A percentile compares a stretch with the other conserved stretches of the same genome.
phyloP scores from a whole-genome alignment of 2,329 filamentous ascomycete species.

The Stagonosporopsis vannaccii region DNA sequence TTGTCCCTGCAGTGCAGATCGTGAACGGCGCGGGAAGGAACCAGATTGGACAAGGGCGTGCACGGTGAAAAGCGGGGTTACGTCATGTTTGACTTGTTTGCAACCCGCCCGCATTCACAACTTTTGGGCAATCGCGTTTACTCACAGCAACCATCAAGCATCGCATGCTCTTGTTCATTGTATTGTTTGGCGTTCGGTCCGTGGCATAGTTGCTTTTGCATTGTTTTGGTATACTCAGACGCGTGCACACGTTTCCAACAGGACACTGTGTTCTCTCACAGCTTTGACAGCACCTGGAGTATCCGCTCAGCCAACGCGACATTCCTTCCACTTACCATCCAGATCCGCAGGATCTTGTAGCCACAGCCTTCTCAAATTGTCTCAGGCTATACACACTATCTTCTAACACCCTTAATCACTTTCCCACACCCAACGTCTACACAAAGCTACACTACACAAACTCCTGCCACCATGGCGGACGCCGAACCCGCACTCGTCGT shows the following conservation, averaged over 20 bases:
- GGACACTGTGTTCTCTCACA: constrained; percentile 15
- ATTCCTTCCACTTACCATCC: background rate
- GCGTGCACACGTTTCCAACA: background rate
- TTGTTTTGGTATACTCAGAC: background rate
- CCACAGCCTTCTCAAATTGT: background rate
- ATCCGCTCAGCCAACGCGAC: background rate
- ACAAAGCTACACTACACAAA: background rate
- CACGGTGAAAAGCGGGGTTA: background rate
- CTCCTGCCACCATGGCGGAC: constrained; percentile 36
- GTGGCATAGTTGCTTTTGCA: background rate
- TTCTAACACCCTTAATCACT: background rate
- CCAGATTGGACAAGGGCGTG: background rate
- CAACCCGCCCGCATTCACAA: constrained; percentile 6
- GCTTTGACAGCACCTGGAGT: background rate
- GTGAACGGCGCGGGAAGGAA: constrained; percentile 4
- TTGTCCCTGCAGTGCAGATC: constrained; percentile 15
- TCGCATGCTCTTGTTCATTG: background rate
- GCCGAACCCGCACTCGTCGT: constrained; percentile 40
- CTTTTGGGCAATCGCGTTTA: background rate
- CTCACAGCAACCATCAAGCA: background rate
- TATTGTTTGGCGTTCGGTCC: background rate
- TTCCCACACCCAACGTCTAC: background rate
- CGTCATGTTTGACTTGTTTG: constrained; percentile 17
- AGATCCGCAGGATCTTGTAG: background rate
- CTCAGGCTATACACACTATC: background rate